These are phyloP conservation scores for Helminthosporium solani DNA, from an alignment of 2,329 filamentous ascomycete species.

Conservation along the genomic window DNA sequence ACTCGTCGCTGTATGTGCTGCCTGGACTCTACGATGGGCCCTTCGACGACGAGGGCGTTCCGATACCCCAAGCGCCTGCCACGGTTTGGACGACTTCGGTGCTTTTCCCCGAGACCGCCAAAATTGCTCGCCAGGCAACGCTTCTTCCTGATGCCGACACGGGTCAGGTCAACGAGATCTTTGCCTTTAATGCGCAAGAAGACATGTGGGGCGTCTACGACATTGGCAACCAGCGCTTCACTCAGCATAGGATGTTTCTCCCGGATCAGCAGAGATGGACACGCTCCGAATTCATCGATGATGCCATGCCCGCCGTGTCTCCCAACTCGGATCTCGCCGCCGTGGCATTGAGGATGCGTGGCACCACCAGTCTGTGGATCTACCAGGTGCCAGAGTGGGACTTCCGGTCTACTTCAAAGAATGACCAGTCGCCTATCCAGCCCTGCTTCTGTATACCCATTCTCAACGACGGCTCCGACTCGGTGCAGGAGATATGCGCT, in stretches of 20 bases:
- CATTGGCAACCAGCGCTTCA: constrained; percentile 41
- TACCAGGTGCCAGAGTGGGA: constrained; percentile 42
- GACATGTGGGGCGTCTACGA: constrained; percentile 46
- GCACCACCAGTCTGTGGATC: constrained; percentile 43
- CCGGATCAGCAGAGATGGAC: constrained; percentile 43
- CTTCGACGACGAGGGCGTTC: constrained; percentile 43
- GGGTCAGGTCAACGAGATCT: constrained; percentile 42
- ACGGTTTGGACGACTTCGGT: constrained; percentile 43
- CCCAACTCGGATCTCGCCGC: constrained; percentile 41
- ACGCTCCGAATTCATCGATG: constrained; percentile 42
- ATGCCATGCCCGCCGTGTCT: constrained; percentile 44
- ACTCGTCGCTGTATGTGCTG: constrained; percentile 42
- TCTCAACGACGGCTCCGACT: constrained; percentile 30
- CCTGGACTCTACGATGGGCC: constrained; percentile 43
- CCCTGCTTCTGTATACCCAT: constrained; percentile 42
- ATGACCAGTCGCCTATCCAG: constrained; percentile 35
- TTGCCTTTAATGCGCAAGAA: constrained; percentile 44
- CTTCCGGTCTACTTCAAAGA: constrained; percentile 29
- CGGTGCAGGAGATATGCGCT: constrained; percentile 39
- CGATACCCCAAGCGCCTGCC: constrained; percentile 39
- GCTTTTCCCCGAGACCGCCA: constrained; percentile 44
- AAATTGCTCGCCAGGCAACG: constrained; percentile 42
- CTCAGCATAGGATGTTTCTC: constrained; percentile 41
- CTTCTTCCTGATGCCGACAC: constrained; percentile 42
- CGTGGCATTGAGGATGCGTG: constrained; percentile 40